Conservation (phyloP, 2,329 filamentous ascomycete genomes). For the Aspergillus sp. region DNA sequence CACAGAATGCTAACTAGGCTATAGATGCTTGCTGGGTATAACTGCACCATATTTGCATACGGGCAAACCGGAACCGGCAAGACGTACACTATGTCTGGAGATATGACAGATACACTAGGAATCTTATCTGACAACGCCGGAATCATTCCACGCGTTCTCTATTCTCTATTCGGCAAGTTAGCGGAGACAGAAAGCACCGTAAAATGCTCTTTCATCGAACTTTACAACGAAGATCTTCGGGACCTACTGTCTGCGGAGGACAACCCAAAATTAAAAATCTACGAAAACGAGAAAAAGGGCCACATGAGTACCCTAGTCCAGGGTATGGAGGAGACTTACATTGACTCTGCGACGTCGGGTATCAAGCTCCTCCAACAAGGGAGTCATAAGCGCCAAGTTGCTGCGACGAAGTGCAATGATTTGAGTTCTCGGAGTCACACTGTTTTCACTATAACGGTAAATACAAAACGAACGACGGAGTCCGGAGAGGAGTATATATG, state of each 20-base stretch:
- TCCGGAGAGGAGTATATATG: conserved; percentile 87
- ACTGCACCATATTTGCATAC: conserved; percentile 98
- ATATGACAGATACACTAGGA: conserved; percentile 84
- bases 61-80: conserved; percentile 98
- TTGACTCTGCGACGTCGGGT: conserved; percentile 78
- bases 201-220: conserved; percentile 96
- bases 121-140: conserved; percentile 88
- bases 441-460: conserved; percentile 92
- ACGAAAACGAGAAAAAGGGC: conserved; percentile 82
- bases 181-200: conserved; percentile 83
- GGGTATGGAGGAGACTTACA: conserved; percentile 95
- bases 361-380: conserved; percentile 86
- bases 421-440: conserved; percentile 96
- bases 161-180: conserved; percentile 82
- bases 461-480: conserved; percentile 77
- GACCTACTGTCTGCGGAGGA: conserved; percentile 85
- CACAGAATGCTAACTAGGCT: conserved; percentile 10
- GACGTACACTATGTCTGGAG: conserved; percentile 98
- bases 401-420: conserved; percentile 99
- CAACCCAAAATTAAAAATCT: conserved; percentile 86
- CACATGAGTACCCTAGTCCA: conserved; percentile 84
- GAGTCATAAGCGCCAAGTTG: conserved; percentile 94
- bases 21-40: conserved; percentile 89
- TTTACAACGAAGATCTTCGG: conserved; percentile 96
- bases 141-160: conserved; percentile 88